Base-by-base conservation (phyloP, 2,329 filamentous ascomycete species). In the Leptodontidium sp. region DNA sequence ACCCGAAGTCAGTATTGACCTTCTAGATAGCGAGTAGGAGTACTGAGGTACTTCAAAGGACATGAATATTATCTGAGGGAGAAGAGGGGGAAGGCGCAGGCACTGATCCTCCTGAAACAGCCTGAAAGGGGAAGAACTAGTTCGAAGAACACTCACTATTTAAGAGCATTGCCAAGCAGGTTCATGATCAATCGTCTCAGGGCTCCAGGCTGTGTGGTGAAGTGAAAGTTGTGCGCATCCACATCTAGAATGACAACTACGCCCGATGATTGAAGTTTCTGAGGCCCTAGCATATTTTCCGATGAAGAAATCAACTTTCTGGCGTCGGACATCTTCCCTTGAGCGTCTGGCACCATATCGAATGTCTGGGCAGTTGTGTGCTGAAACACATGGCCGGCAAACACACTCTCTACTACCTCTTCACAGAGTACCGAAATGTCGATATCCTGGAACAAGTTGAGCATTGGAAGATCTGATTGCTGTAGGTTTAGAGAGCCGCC, bases 141-240 rank as follows among this genome's bases (percentile, higher is more conserved):
- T 6, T 32, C 29, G 29, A 32, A 32, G 29, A 32, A 32, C 29
- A 32, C 29, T 32, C 29, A 32, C 29, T 90, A 90, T 74, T 90
- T 90, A 70, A 90, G 80, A 0, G 88, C 84, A 73, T 90, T 90
- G 3, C 87, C 87, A 38, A 90, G 84, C 0, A 90, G 75, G 66
- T 90, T 90, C 87, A 90, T 89, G 62, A 90, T 83, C 32, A 90
- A 69, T 29, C 77, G 70, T 61, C 84, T 79, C 47, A 85, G 77
- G 3, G 84, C 84, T 0, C 88, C 88, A 0, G 86, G 85, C 53
- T 89, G 85, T 3, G 85, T 85, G 1, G 82, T 81, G 72, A 88
- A 77, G 21, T 75, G 71, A 47, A 75, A 79, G 52, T 77, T 72
- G 47, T 77, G 68, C 7, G 68, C 50, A 55, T 75, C 72, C 21